phyloP scores from a whole-genome alignment of 345 rosid genomes.

The Hypericum perforatum region DNA sequence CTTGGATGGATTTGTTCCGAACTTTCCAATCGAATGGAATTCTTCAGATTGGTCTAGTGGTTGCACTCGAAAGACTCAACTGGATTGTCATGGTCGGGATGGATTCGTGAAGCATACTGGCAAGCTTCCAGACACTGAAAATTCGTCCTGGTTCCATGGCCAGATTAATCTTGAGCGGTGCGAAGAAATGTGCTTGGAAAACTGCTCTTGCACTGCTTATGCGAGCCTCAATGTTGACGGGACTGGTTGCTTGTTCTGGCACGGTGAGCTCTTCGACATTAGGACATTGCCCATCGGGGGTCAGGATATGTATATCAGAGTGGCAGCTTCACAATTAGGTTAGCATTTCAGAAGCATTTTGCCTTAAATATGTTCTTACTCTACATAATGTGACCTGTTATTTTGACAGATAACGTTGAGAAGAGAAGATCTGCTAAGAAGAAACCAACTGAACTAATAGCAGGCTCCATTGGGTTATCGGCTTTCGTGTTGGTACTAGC shows the following conservation, averaged over 20 bases:
- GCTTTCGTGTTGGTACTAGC: neutral
- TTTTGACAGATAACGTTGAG: no score
- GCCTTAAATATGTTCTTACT: neutral
- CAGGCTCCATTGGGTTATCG: neutral
- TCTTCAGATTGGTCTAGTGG: neutral
- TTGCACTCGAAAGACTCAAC: neutral
- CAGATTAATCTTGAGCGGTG: neutral
- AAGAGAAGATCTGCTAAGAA: no score
- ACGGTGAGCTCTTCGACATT: neutral
- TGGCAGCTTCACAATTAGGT: neutral
- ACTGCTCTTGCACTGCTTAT: neutral
- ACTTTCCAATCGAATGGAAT: neutral
- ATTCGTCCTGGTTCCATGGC: neutral
- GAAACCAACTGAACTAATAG: neutral
- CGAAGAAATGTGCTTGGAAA: neutral
- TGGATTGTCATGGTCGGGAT: neutral
- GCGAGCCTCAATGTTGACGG: neutral
- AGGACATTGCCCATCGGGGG: neutral
- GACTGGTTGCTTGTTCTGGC: neutral
- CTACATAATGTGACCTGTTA: no score
- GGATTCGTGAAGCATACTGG: neutral
- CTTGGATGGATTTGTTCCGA: neutral
- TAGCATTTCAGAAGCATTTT: neutral
- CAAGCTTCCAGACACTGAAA: neutral
- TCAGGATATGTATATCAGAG: neutral